Base-by-base conservation (phyloP, 768 basidiomycete genomes). In the Grammothele lineata region DNA sequence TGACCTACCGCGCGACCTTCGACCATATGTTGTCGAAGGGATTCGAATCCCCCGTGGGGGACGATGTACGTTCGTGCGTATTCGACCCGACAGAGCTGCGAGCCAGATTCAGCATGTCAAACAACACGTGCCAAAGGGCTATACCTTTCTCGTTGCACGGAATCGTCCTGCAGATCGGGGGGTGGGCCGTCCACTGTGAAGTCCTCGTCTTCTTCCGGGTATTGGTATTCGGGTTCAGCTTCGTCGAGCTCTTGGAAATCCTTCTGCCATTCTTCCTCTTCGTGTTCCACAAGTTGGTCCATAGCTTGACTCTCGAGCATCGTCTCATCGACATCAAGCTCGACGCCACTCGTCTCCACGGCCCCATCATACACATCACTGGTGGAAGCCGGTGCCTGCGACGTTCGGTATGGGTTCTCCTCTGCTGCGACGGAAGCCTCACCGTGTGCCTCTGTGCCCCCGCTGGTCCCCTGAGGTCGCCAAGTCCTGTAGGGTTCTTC, bases 401-500 rank as follows among this genome's bases (percentile, higher is more conserved):
- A 45, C 18, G 53, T 21, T 4, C 50, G 51, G 38, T 59, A 59
- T 23, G 63, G 58, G 43, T 61, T 63, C 1, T 27, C 39, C 14
- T 54, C 53, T 12, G 45, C 41, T 40, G 43, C 54, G 3, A 14
- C 22, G 15, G 47, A 37, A 9, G 39, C 19, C n/a, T 34, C 35
- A 24, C 43, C 34, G 26, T 55, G 55, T 9, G 52, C 45, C 4
- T 45, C 25, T 21, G 17, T 18, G 9, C 17, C 24, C 4, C 8
- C 23, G 17, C 7, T 33, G 5, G 4, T 43, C 1, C 44, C 39
- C 21, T 47, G 42, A 25, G 83, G 80, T 58, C 64, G 77, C 84
- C 85, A 85, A 9, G 68, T 70, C 60, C 67, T 80, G 62, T 72
- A 76, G 44, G 71, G 55, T 27, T 74, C 66, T 37, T 87, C 83